A percentile compares a stretch with the other conserved stretches of the same genome.
These are phyloP conservation scores for Pseudomassariella vexata DNA, from an alignment of 2,329 filamentous ascomycete genomes.

Conservation along the genomic window DNA sequence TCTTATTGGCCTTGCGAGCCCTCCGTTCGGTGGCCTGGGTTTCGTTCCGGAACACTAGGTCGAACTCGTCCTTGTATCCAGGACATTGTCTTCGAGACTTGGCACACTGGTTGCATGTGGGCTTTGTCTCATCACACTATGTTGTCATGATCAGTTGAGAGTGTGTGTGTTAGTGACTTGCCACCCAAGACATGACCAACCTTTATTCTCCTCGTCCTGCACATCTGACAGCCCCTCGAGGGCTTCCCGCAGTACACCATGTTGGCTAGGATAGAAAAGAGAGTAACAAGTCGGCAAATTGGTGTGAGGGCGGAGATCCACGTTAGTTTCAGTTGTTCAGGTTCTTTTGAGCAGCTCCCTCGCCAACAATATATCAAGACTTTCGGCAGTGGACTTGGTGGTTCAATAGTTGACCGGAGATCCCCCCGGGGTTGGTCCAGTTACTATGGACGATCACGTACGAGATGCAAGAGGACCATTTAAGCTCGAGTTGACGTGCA, in stretches of 20 bases:
- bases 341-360: no score
- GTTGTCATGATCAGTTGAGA: not conserved
- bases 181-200: slow-evolving; percentile 46
- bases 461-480: no score
- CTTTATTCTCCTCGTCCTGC: slow-evolving; percentile 67
- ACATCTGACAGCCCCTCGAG: slow-evolving; percentile 68
- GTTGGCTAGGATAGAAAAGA: slow-evolving; percentile 11
- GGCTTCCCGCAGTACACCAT: slow-evolving; percentile 65
- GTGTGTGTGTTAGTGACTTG: no score
- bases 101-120: slow-evolving; percentile 58
- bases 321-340: slow-evolving; percentile 1
- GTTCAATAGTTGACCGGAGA: no score
- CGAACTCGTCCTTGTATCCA: slow-evolving; percentile 66
- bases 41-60: slow-evolving; percentile 67
- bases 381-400: not conserved
- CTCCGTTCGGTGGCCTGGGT: slow-evolving; percentile 61
- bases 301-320: not conserved
- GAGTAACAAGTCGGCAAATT: not conserved
- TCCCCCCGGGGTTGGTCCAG: no score
- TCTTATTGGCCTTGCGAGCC: slow-evolving; percentile 50
- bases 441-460: no score
- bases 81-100: slow-evolving; percentile 60
- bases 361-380: not conserved
- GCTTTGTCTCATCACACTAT: slow-evolving; percentile 63
- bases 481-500: no score